A percentile compares a stretch with the other conserved stretches of the same genome.
Conservation (phyloP, 768 basidiomycete species). For the Naganishia friedmannii region DNA sequence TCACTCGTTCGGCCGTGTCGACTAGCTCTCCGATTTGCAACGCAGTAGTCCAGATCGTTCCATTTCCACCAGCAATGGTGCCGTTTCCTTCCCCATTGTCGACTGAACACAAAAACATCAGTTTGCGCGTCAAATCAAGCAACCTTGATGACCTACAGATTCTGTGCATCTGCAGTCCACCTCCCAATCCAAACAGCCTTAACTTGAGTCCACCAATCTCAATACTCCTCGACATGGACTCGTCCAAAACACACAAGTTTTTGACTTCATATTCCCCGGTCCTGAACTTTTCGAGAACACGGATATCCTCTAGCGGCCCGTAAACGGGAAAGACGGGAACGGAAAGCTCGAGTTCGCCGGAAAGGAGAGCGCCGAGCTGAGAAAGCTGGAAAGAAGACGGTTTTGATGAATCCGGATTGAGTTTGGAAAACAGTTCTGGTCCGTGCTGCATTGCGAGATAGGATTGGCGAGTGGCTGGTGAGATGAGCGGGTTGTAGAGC, state of each 20-base stretch:
- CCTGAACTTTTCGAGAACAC: conserved; percentile 88
- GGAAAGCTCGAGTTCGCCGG: conserved; percentile 82
- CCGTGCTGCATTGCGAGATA: conserved; percentile 59
- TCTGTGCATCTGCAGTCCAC: conserved; percentile 90
- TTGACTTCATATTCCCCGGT: conserved; percentile 74
- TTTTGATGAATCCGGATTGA: conserved; percentile 64
- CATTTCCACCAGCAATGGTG: conserved; percentile 96
- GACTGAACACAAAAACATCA: conserved; percentile 10
- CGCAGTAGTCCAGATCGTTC: conserved; percentile 98
- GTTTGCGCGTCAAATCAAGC: conserved; percentile 18
- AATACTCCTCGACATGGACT: conserved; percentile 86
- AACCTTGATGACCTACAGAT: conserved; percentile 45
- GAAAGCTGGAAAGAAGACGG: conserved; percentile 68
- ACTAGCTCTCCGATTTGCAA: conserved; percentile 97
- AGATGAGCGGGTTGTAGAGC: conserved; percentile 91
- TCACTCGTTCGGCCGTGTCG: conserved; percentile 88
- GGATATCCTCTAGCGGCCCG: conserved; percentile 95
- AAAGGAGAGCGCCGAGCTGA: conserved; percentile 87
- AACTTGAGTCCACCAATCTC: conserved; percentile 91
- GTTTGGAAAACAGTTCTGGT: conserved; percentile 66
- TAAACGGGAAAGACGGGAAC: conserved; percentile 95
- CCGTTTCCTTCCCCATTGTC: conserved; percentile 71
- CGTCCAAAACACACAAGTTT: conserved; percentile 88
- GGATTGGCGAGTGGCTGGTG: conserved; percentile 73
- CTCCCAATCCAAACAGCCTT: conserved; percentile 90